Evolutionary conservation across 2,329 filamentous ascomycete species (phyloP), one percentile per base, ranked within the genome.

Genomic region (Hypoxylon sp.): DNA sequence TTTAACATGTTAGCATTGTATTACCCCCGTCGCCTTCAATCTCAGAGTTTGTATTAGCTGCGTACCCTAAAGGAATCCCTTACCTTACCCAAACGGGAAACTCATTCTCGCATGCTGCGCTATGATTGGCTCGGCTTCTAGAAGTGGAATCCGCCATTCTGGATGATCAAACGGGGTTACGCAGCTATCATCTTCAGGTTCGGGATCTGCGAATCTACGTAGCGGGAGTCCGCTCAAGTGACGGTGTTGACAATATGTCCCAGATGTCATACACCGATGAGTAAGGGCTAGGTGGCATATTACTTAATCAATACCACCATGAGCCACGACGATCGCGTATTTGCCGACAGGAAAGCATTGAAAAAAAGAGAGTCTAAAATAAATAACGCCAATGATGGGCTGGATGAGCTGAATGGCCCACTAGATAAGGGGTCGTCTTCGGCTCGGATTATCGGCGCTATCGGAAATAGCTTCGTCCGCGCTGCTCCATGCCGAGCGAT

Each of bases 11-110:
- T 44, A n/a, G 37, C 9, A 42, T n/a, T 6, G 5, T 14, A n/a
- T n/a, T 14, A n/a, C 3, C 35, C 13, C 5, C 5, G 9, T 14
- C 19, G 31, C 9, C 17, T 13, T 42, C 19, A 22, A 22, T 39
- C 11, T 9, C 33, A 19, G n/a, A 19, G 26, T 53, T 33, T n/a
- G n/a, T n/a, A n/a, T n/a, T n/a, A n/a, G 19, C 19, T 35, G 17
- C 13, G 9, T 33, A 11, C n/a, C 35, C 35, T 14, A 17, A 24
- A 6, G n/a, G 4, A 10, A 31, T 42, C 11, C 19, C 10, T 46
- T 24, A 50, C 19, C 6, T 59, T 39, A 14, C 55, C 44, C 13
- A 19, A 50, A 50, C 29, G 31, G 55, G 46, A 59, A 59, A 50
- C 13, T 46, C 19, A 17, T 29, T 6, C 22, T 26, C 17, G n/a